phyloP scores from a whole-genome alignment of 345 rosid genomes.

The Citrus inodora region DNA sequence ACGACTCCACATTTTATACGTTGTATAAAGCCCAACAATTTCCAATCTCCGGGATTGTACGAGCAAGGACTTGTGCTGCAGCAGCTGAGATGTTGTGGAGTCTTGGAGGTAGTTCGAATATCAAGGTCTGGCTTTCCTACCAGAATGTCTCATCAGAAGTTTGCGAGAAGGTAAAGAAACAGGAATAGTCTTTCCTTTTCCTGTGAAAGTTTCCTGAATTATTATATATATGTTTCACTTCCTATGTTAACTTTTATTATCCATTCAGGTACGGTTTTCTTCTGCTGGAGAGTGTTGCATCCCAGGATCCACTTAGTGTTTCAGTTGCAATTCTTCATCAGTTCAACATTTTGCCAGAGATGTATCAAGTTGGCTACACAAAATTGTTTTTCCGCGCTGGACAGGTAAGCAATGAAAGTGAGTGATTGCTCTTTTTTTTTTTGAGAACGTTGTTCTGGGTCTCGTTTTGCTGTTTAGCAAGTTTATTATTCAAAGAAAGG shows the following conservation, averaged over 20 bases:
- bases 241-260: background rate
- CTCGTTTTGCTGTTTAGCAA: background rate
- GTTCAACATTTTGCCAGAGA: slow-evolving; percentile 91
- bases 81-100: slow-evolving; percentile 97
- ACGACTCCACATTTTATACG: slow-evolving; percentile 98
- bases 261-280: slow-evolving; percentile 88
- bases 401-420: slow-evolving; percentile 53
- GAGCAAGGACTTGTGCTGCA: slow-evolving; percentile 92
- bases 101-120: slow-evolving; percentile 95
- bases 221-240: background rate
- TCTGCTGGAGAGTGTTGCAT: slow-evolving; percentile 68
- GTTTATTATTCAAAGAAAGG: background rate
- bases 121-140: slow-evolving; percentile 98
- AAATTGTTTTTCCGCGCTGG: slow-evolving; percentile 95
- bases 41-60: slow-evolving; percentile 84
- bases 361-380: slow-evolving; percentile 99
- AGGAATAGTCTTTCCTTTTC: background rate
- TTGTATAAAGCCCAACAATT: slow-evolving; percentile 91
- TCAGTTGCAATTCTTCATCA: slow-evolving; percentile 99
- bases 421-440: background rate
- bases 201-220: background rate
- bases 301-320: slow-evolving; percentile 90
- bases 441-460: background rate
- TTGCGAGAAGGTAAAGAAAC: slow-evolving; percentile 70
- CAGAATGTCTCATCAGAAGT: slow-evolving; percentile 94